phyloP scores from a whole-genome alignment of 768 basidiomycete species.

The Russula dissimulans region DNA sequence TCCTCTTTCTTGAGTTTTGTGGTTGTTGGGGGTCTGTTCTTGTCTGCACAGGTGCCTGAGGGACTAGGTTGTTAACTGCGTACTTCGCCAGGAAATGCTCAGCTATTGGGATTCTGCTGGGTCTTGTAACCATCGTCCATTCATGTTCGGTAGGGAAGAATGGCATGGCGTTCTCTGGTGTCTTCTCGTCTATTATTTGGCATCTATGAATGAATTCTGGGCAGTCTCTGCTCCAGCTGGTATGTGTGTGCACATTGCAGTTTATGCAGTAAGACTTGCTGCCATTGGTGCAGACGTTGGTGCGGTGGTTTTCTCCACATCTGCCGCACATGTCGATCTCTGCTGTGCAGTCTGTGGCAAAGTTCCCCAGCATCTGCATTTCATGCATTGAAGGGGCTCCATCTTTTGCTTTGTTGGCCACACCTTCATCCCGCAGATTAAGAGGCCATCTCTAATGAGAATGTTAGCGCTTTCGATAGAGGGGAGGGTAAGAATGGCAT shows the following conservation, averaged over 20 bases:
- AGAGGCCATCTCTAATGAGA: neutral
- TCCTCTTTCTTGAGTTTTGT: neutral
- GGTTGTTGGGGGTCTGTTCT: too few relatives aligned
- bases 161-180: constrained; percentile 16
- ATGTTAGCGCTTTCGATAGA: neutral
- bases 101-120: neutral
- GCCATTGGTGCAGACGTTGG: constrained; percentile 2
- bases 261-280: neutral
- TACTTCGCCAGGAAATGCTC: neutral
- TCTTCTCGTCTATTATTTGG: neutral
- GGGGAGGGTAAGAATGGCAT: neutral
- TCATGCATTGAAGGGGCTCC: neutral
- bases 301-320: constrained; percentile 19
- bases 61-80: neutral
- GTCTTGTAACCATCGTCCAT: constrained; percentile 12
- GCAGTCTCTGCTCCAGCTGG: constrained; percentile 12
- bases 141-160: constrained; percentile 20
- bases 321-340: neutral
- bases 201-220: neutral
- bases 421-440: neutral
- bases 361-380: neutral
- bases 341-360: neutral
- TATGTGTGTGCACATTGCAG: neutral
- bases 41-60: too few relatives aligned
- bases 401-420: neutral